Evolutionary conservation across 1,284 basidiomycete genomes (phyloP), one percentile per base, ranked within the genome.

Genomic region (Porogramme epimiltina): DNA sequence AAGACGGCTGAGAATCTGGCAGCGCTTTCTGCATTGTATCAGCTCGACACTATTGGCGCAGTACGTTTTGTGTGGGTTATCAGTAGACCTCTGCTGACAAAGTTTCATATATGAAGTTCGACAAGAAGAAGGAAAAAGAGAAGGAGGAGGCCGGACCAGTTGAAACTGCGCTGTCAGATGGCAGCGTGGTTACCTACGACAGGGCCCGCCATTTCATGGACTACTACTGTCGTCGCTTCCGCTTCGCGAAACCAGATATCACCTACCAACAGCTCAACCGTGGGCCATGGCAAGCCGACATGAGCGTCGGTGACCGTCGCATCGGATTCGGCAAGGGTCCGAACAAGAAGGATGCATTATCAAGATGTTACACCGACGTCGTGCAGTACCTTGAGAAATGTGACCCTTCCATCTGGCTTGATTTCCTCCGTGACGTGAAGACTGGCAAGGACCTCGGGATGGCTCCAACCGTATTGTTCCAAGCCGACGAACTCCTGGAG

Each of bases 191-290:
- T 58, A 76, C 74, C 6, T 86, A 88, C 43, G 91, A 95, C 52
- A 81, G 82, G 43, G 93, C 94, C 0, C 84, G 89, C 48, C 85
- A 84, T 59, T 98, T 98, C 72, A 95, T 98, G 87, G 94, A 95
- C 61, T 98, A 91, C 66, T 98, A 98, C 67, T 97, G 94, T 69
- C 82, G 85, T 39, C 79, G 85, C 36, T 97, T 88, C 69, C 76
- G 77, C 31, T 95, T 95, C 62, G 78, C 80, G n/a, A 85, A 84
- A 60, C 93, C 95, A 2, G 91, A 94, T 45, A 73, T 98, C 52
- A 74, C 79, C 16, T 89, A 82, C 58, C 69, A 75, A 40, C 59
- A 68, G 57, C 44, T 68, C 45, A 57, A 40, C 9, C 54, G 54
- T 43, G 60, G 55, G n/a, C 45, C 60, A 10, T 97, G 95, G 91